Base-by-base conservation (phyloP, 306 rosid species). In the Carpinus fangiana region DNA sequence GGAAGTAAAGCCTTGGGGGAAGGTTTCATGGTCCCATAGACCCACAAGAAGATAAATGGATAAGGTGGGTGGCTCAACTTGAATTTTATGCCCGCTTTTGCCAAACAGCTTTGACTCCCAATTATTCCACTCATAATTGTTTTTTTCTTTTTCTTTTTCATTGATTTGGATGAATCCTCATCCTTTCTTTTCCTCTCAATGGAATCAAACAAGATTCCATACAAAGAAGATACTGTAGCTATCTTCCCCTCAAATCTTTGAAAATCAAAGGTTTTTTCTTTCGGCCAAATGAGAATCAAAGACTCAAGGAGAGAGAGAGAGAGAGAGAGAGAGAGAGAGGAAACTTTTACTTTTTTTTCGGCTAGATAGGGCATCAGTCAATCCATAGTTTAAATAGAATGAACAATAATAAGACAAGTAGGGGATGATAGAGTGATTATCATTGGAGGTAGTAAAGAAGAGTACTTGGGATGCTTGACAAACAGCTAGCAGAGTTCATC, bases 181-280 rank as follows among this genome's bases (percentile, higher is more conserved):
- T 20, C 74, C 18, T 10, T 36, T 16, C 3, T n/a, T 36, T 62
- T 62, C 62, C 52, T 60, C 53, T 7, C 31, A 7, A 23, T 38
- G 76, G 34, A 54, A 14, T 51, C 43, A 70, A 43, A 51, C 20
- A n/a, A 31, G 51, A 80, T 66, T 45, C 61, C 56, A 38, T n/a
- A 50, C 5, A 76, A 20, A 14, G 41, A 4, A 76, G 51, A 65
- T 70, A 46, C 61, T 41, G 73, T 18, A 28, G 50, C 59, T 64
- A 66, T 67, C 74, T 66, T 82, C 70, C 60, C 12, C 17, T 21
- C 82, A 79, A 84, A 85, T 87, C 86, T 78, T 79, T 79, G 38
- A 74, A 74, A 83, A 80, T 80, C 77, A 62, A 52, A 73, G 69
- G 73, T 47, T 31, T 26, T 57, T 17, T 66, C 23, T 36, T 28